Percentiles rank a stretch among this genome's conserved stretches.
phyloP scores from a whole-genome alignment of 306 rosid genomes.

The Begonia loranthoides region DNA sequence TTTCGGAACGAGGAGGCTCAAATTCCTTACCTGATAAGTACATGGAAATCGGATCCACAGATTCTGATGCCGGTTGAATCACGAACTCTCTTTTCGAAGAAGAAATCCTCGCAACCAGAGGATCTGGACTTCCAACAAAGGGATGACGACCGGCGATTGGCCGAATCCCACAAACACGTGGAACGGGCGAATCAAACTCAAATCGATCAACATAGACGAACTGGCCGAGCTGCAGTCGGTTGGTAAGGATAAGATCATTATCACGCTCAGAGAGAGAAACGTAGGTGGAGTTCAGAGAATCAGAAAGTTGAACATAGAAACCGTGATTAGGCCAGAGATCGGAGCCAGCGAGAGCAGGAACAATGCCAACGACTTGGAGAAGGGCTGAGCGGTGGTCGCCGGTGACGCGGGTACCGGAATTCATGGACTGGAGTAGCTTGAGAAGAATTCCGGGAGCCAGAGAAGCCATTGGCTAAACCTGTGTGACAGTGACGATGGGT shows the following conservation, averaged over 20 bases:
- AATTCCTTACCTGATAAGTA: conserved; percentile 32
- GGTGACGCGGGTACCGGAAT: conserved; percentile 68
- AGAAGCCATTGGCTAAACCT: conserved; percentile 49
- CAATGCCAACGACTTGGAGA: conserved; percentile 81
- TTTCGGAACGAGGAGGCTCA: conserved; percentile 12
- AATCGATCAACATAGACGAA: conserved; percentile 76
- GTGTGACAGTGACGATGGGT: background rate
- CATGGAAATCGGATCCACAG: conserved; percentile 45
- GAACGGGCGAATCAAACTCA: conserved; percentile 62
- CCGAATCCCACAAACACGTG: conserved; percentile 53
- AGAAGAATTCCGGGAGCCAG: conserved; percentile 72
- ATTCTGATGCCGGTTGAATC: conserved; percentile 64
- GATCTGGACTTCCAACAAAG: conserved; percentile 59
- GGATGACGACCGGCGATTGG: conserved; percentile 75
- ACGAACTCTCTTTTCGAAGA: conserved; percentile 48
- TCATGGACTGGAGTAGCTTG: conserved; percentile 75
- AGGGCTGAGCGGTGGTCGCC: conserved; percentile 98
- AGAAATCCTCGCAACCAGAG: conserved; percentile 46
- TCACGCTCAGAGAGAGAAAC: conserved; percentile 71
- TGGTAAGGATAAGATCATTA: conserved; percentile 70
- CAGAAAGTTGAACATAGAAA: conserved; percentile 86
- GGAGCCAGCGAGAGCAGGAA: conserved; percentile 77
- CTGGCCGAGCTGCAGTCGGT: conserved; percentile 82
- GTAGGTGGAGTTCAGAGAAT: conserved; percentile 85
- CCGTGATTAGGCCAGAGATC: conserved; percentile 87